Percentiles rank a stretch among this genome's conserved stretches.
Conservation (phyloP, 257 asterid species). For the Rhazya stricta region DNA sequence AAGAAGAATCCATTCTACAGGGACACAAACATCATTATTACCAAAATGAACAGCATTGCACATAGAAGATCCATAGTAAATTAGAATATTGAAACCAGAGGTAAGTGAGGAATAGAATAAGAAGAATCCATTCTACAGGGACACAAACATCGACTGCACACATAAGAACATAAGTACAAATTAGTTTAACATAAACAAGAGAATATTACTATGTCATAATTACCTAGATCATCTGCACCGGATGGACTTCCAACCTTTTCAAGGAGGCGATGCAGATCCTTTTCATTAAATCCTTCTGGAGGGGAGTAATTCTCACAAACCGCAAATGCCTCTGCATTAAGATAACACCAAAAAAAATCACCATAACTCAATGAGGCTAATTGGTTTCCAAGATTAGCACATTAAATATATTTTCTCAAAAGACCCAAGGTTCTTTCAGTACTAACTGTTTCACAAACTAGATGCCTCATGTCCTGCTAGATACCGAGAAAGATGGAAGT, state of each 20-base stretch:
- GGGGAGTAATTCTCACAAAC: slow-evolving; percentile 95
- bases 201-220: neutral
- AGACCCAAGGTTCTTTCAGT: neutral
- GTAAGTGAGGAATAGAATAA: neutral
- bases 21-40: neutral
- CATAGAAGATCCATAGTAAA: neutral
- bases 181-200: neutral
- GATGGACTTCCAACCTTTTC: slow-evolving; percentile 96
- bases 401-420: neutral
- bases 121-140: neutral
- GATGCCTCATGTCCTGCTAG: neutral
- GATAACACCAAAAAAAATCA: slow-evolving; percentile 1
- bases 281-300: slow-evolving; percentile 85
- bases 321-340: slow-evolving; percentile 82
- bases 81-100: neutral
- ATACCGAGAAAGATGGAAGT: neutral
- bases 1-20: neutral
- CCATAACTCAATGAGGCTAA: neutral
- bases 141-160: neutral
- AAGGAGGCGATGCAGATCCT: slow-evolving; percentile 77
- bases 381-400: neutral
- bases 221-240: slow-evolving; percentile 84
- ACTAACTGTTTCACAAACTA: neutral
- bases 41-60: neutral
- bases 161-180: neutral